Evolutionary conservation across 2,329 filamentous ascomycete species (phyloP).

Genomic region (Elsinoe batatas): DNA sequence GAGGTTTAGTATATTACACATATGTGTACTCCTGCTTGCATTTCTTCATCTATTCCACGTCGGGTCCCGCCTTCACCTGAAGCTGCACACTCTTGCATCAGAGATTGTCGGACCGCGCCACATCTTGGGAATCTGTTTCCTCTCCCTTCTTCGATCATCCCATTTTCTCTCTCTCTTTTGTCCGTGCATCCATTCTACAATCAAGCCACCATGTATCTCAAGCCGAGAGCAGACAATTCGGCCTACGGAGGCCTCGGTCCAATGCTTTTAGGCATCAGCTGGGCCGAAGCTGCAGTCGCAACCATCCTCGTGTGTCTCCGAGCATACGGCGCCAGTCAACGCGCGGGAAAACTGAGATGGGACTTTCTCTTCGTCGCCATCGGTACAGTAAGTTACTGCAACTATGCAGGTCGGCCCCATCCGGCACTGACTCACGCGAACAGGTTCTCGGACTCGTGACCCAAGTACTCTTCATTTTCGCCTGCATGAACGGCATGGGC

Average conservation of each 20-base stretch:
- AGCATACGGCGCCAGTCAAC: background rate
- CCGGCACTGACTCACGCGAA: background rate
- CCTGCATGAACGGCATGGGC: constrained; percentile 7
- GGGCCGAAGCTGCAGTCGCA: background rate
- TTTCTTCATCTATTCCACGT: background rate
- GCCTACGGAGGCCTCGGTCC: constrained; percentile 4
- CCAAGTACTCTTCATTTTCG: constrained; percentile 9
- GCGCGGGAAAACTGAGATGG: background rate
- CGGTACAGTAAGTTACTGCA: background rate
- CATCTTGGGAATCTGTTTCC: background rate
- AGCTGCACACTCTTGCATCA: background rate
- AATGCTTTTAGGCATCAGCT: constrained; percentile 6
- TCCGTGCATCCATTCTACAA: background rate
- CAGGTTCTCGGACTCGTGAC: constrained; percentile 3
- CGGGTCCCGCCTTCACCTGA: background rate
- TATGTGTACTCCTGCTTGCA: background rate
- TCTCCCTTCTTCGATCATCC: background rate
- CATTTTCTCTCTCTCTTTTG: background rate
- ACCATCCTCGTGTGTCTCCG: constrained; percentile 1
- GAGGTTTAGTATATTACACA: background rate
- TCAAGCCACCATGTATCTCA: background rate
- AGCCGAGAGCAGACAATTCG: background rate
- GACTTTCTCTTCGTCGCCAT: constrained; percentile 9
- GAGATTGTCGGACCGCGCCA: background rate
- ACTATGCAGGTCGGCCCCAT: background rate